Base-by-base conservation (phyloP, 2,329 filamentous ascomycete genomes). In the Aureobasidium sp. region DNA sequence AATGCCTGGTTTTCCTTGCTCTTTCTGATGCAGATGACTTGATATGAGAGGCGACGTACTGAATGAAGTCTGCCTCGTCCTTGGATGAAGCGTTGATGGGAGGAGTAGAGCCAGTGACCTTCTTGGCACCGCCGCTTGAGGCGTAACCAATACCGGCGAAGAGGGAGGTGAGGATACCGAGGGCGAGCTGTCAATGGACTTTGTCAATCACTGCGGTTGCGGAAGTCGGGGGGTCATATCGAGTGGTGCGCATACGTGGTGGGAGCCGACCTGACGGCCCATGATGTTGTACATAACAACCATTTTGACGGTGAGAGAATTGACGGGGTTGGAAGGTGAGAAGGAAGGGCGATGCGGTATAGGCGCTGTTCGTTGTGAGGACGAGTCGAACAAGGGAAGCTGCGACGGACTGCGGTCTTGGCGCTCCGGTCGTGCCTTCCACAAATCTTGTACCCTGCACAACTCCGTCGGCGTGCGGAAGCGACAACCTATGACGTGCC, bases 31-130 rank as follows among this genome's bases (percentile, higher is more conserved):
- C 45, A n/a, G 59, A 21, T 21, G 21, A 21, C 21, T 21, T 21
- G 21, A 21, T 21, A 21, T 21, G 11, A 2, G 8, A 37, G 65
- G 32, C 39, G 34, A 45, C 57, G 39, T 82, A 87, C 85, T 86
- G 82, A 71, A 87, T 84, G 74, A 87, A 87, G 70, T 81, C 80
- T 77, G 86, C 85, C 77, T 87, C 85, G 68, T 86, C 84, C 75
- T 85, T 85, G 77, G 82, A 86, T 69, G 78, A 77, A 59, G 85
- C 84, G 71, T 85, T 83, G 75, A 86, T 84, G 45, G 84, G 81
- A 61, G 85, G 85, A 63, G 75, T 75, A 64, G 76, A 71, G 66
- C 74, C 68, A 65, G 77, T 74, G 65, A 77, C 72, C 67, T 77
- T 74, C 71, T 80, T 78, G 66, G 76, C 74, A 64, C 78, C 78